Evolutionary conservation across 2,329 filamentous ascomycete genomes (phyloP).

Genomic region (Colletotrichum trifolii): DNA sequence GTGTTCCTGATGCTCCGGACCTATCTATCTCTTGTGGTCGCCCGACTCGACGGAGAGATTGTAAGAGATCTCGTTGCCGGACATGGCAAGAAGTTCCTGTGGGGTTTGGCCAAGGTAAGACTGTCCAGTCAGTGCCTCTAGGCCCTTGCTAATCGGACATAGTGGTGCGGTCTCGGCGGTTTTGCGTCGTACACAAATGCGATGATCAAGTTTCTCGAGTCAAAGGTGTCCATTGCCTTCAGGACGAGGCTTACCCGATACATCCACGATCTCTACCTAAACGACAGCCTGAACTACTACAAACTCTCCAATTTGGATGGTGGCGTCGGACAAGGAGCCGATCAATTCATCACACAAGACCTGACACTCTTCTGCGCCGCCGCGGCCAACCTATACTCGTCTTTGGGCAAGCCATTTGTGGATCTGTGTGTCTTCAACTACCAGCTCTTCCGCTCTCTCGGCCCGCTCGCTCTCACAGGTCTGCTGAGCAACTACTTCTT

Average conservation of each 20-base stretch:
- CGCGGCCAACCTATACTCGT: constrained; percentile 93
- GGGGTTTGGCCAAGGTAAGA: constrained; percentile 82
- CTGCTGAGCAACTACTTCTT: constrained; percentile 93
- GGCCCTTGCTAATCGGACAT: constrained; percentile 30
- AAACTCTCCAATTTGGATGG: constrained; percentile 94
- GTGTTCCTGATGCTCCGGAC: constrained; percentile 91
- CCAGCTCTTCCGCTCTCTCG: constrained; percentile 91
- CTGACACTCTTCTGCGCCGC: constrained; percentile 94
- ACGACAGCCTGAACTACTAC: constrained; percentile 95
- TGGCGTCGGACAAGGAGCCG: constrained; percentile 88
- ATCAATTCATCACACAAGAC: constrained; percentile 98
- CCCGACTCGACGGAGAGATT: constrained; percentile 93
- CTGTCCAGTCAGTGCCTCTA: background rate
- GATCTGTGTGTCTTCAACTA: constrained; percentile 98
- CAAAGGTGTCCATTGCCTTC: constrained; percentile 98
- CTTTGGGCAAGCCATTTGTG: constrained; percentile 96
- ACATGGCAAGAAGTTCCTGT: constrained; percentile 87
- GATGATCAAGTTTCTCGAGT: constrained; percentile 98
- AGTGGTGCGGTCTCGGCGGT: constrained; percentile 93
- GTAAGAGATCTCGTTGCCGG: constrained; percentile 96
- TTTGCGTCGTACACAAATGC: constrained; percentile 97
- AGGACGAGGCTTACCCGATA: constrained; percentile 93
- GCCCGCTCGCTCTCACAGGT: constrained; percentile 86
- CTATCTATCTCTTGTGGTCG: constrained; percentile 93
- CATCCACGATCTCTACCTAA: constrained; percentile 96